phyloP scores from a whole-genome alignment of 1,284 basidiomycete species.

The Thecaphora thlaspeos region DNA sequence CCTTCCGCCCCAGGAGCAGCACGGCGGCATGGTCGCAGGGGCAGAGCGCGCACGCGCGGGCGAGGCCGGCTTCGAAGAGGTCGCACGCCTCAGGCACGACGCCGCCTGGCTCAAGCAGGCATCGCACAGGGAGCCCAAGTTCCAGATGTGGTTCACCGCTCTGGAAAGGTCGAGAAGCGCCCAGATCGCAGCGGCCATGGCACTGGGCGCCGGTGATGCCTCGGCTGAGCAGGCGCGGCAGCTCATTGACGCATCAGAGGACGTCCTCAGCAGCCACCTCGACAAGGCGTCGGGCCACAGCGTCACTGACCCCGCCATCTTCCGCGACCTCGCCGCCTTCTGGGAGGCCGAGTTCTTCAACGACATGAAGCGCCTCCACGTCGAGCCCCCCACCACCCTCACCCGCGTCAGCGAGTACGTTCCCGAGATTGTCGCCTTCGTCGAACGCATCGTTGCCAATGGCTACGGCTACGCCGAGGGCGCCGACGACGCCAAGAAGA shows the following conservation, averaged over 20 bases:
- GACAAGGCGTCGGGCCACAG: constrained; percentile 64
- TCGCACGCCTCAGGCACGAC: constrained; percentile 34
- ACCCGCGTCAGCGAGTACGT: constrained; percentile 97
- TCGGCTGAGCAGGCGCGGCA: constrained; percentile 23
- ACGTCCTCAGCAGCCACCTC: constrained; percentile 45
- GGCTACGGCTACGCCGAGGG: constrained; percentile 75
- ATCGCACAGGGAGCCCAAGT: constrained; percentile 49
- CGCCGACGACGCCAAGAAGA: constrained; percentile 37
- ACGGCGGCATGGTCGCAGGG: constrained; percentile 23
- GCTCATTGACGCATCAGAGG: constrained; percentile 48
- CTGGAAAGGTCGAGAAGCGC: constrained; percentile 49
- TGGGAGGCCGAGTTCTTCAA: constrained; percentile 91
- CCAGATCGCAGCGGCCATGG: constrained; percentile 48
- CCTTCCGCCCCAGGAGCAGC: constrained; percentile 42
- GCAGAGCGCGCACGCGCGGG: constrained; percentile 35
- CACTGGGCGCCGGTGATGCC: constrained; percentile 33
- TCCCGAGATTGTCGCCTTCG: constrained; percentile 87
- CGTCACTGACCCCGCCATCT: constrained; percentile 83
- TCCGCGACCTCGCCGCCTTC: constrained; percentile 76
- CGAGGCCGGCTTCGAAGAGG: constrained; percentile 52
- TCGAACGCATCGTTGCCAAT: constrained; percentile 80
- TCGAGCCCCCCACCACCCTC: constrained; percentile 83
- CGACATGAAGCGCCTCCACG: constrained; percentile 84
- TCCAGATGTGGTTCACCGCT: constrained; percentile 50
- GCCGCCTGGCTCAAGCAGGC: constrained; percentile 39